Evolutionary conservation across 305 asterid genomes (phyloP).

Genomic region (Solanum chacoense): DNA sequence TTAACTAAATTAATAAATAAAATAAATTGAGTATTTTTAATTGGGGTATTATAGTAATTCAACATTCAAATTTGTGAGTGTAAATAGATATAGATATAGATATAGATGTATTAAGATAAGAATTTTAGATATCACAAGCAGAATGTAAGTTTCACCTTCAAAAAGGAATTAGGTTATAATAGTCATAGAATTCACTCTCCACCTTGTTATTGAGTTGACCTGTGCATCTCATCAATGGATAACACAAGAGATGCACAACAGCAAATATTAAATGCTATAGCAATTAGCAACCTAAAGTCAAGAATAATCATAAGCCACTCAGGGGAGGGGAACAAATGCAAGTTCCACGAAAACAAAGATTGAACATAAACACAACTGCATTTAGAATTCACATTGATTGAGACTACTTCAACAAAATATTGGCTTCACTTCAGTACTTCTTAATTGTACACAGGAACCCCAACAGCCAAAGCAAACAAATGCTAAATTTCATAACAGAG

Average conservation of each 20-base stretch:
- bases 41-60: too few relatives aligned
- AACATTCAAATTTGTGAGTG: too few relatives aligned
- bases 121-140: neutral
- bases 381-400: neutral
- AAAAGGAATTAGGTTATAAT: neutral
- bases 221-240: neutral
- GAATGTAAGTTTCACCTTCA: neutral
- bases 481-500: neutral
- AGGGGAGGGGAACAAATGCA: neutral
- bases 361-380: neutral
- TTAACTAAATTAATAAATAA: too few relatives aligned
- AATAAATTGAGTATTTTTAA: too few relatives aligned
- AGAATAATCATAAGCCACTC: neutral
- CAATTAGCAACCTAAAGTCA: neutral
- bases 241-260: neutral
- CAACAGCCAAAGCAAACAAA: neutral
- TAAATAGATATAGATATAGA: too few relatives aligned
- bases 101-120: neutral
- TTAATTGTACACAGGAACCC: neutral
- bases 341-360: neutral
- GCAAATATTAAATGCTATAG: neutral
- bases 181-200: neutral
- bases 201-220: neutral
- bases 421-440: neutral
- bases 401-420: neutral